These are phyloP conservation scores for Xerocomus nothofagi DNA, from an alignment of 1,284 basidiomycete genomes.

Conservation along the genomic window DNA sequence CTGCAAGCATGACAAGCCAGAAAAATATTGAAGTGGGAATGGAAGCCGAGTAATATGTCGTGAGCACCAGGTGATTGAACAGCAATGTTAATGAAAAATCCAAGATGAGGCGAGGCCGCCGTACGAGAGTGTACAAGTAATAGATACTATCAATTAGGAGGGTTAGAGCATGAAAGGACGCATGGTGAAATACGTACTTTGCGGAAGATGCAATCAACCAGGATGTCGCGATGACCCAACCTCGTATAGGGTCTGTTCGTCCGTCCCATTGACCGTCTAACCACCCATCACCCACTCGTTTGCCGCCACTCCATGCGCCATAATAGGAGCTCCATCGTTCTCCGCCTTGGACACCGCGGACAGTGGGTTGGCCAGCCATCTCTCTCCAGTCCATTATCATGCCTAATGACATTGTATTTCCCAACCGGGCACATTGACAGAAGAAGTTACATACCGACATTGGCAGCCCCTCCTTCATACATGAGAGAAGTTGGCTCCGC, in stretches of 20 bases:
- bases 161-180: slow-evolving; percentile 23
- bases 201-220: slow-evolving; percentile 80
- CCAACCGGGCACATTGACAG: not conserved
- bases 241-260: slow-evolving; percentile 70
- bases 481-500: slow-evolving; percentile 72
- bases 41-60: slow-evolving; percentile 86
- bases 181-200: slow-evolving; percentile 60
- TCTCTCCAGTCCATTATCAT: slow-evolving; percentile 98
- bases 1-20: slow-evolving; percentile 77
- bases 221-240: slow-evolving; percentile 84
- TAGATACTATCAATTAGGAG: slow-evolving; percentile 61
- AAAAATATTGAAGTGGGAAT: slow-evolving; percentile 90
- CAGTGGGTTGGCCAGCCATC: slow-evolving; percentile 81
- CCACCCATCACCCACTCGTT: slow-evolving; percentile 60
- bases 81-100: slow-evolving; percentile 91
- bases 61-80: slow-evolving; percentile 88
- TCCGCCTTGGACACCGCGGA: slow-evolving; percentile 58
- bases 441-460: slow-evolving; percentile 59
- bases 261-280: slow-evolving; percentile 54
- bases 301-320: slow-evolving; percentile 76
- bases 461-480: slow-evolving; percentile 85
- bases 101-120: slow-evolving; percentile 90
- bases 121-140: slow-evolving; percentile 84
- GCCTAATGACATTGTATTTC: slow-evolving; percentile 40
- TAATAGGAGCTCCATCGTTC: slow-evolving; percentile 64